Evolutionary conservation across 192 early-diverging fungal species (phyloP).

Genomic region (Gryganskiella cystojenkinii): DNA sequence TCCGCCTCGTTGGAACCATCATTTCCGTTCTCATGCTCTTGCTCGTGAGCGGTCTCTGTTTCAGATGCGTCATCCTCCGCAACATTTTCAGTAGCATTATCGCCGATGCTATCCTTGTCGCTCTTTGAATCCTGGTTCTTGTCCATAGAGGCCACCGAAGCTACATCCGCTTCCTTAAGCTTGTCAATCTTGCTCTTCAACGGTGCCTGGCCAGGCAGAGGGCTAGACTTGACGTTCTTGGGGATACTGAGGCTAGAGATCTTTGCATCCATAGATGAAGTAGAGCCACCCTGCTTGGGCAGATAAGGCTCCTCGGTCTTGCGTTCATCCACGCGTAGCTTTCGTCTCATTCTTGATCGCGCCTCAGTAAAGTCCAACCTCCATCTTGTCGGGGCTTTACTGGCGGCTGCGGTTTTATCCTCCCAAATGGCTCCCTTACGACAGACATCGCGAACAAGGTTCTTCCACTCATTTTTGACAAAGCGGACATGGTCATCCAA

Average conservation of each 20-base stretch:
- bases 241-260: constrained; percentile 41
- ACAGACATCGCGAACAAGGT: constrained; percentile 60
- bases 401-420: constrained; percentile 32
- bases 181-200: constrained; percentile 33
- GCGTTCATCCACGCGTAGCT: constrained; percentile 37
- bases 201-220: constrained; percentile 9
- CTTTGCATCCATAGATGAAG: constrained; percentile 31
- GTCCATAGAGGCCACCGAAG: constrained; percentile 29
- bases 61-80: constrained; percentile 12
- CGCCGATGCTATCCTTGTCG: constrained; percentile 27
- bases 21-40: constrained; percentile 14
- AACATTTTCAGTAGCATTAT: constrained; percentile 1
- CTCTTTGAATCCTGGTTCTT: constrained; percentile 31
- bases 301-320: constrained; percentile 47
- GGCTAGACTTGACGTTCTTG: constrained; percentile 45
- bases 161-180: constrained; percentile 40
- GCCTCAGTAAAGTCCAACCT: constrained; percentile 70
- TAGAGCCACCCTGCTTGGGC: constrained; percentile 45
- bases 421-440: constrained; percentile 74
- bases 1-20: neutral
- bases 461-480: constrained; percentile 70
- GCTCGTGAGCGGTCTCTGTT: neutral
- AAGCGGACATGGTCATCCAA: constrained; percentile 66
- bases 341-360: constrained; percentile 52
- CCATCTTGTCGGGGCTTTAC: constrained; percentile 55